phyloP scores from a whole-genome alignment of 176 grass and related monocot species.

The Musa acuminata region DNA sequence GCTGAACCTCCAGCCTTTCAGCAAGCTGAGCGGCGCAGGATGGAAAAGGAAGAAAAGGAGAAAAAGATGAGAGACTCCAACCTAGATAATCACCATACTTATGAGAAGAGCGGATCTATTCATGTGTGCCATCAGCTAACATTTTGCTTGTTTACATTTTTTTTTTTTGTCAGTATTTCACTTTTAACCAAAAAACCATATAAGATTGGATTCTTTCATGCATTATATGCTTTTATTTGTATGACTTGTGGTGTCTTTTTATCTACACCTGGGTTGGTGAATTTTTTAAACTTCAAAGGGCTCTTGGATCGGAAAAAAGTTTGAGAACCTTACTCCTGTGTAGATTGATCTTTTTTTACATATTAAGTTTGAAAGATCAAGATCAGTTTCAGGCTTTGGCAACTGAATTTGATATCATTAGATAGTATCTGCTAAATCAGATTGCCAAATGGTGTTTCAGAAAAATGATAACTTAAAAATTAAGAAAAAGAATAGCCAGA shows the following conservation, averaged over 20 bases:
- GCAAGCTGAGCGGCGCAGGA: slow-evolving; percentile 55
- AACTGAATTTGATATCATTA: too few species aligned
- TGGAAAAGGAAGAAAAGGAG: slow-evolving; percentile 35
- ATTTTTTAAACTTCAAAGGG: neutral
- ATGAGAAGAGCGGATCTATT: slow-evolving; percentile 19
- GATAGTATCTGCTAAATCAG: too few species aligned
- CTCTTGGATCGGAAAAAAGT: too few species aligned
- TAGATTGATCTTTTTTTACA: too few species aligned
- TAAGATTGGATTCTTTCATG: neutral
- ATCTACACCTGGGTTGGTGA: neutral
- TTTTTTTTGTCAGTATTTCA: neutral
- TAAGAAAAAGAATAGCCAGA: too few species aligned
- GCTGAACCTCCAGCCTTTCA: slow-evolving; percentile 83
- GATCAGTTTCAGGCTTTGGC: too few species aligned
- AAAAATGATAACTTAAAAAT: too few species aligned
- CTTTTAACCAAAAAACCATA: neutral
- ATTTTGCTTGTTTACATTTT: neutral
- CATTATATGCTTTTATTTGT: neutral
- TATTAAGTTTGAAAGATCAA: too few species aligned
- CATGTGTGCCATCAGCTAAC: slow-evolving; percentile 23
- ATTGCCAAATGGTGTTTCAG: too few species aligned
- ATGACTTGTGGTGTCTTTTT: neutral
- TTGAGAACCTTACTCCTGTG: too few species aligned
- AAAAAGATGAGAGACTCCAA: slow-evolving; percentile 22
- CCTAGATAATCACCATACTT: slow-evolving; percentile 24